These are phyloP conservation scores for Funneliformis geosporum DNA, from an alignment of 192 early-diverging fungal genomes.

Conservation along the genomic window DNA sequence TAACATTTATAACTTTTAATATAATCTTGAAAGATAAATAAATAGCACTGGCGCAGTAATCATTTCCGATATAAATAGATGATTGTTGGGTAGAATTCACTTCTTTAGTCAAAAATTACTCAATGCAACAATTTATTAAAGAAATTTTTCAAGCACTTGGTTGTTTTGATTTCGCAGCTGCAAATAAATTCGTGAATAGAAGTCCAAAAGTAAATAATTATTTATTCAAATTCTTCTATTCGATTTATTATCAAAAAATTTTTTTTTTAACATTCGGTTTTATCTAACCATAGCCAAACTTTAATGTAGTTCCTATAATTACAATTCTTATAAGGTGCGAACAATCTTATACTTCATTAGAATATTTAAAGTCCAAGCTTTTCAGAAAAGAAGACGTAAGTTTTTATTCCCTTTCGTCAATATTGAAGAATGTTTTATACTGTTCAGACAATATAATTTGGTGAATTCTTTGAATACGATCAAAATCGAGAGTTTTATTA, in stretches of 20 bases:
- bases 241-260: neutral
- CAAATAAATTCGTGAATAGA: slow-evolving; percentile 19
- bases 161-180: slow-evolving; percentile 34
- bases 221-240: neutral
- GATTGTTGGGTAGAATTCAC: too few species aligned
- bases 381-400: slow-evolving; percentile 29
- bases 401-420: neutral
- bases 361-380: slow-evolving; percentile 23
- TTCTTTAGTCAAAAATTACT: too few species aligned
- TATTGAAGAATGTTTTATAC: neutral
- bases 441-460: neutral
- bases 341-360: slow-evolving; percentile 24
- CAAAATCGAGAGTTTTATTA: neutral
- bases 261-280: neutral
- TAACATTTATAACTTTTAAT: too few species aligned
- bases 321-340: slow-evolving; percentile 5
- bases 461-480: neutral
- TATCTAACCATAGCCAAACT: neutral
- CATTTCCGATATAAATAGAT: too few species aligned
- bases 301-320: neutral
- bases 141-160: slow-evolving; percentile 32
- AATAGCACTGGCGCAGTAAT: too few species aligned
- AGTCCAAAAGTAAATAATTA: slow-evolving; percentile 14
- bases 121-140: slow-evolving; percentile 27
- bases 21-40: too few species aligned